These are phyloP conservation scores for Boletus vermiculosoides DNA, from an alignment of 768 basidiomycete species.

Conservation along the genomic window DNA sequence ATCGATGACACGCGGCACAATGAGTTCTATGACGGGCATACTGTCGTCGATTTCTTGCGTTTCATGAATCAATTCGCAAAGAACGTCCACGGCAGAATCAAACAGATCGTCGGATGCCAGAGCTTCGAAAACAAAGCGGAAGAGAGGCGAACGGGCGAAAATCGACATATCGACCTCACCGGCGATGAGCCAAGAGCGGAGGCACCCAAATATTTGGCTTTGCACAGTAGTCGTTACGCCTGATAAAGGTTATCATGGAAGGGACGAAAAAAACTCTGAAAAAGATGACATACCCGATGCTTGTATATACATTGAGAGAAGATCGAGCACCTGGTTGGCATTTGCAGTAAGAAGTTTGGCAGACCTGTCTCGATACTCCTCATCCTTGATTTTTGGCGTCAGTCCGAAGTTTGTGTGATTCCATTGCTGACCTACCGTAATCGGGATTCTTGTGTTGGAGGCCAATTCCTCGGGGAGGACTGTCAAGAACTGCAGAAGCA, in stretches of 20 bases:
- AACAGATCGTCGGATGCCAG: slow-evolving; percentile 85
- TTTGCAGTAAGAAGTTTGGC: slow-evolving; percentile 63
- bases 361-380: slow-evolving; percentile 67
- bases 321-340: slow-evolving; percentile 66
- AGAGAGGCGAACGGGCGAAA: slow-evolving; percentile 75
- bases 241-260: slow-evolving; percentile 33
- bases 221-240: slow-evolving; percentile 83
- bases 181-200: slow-evolving; percentile 84
- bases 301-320: slow-evolving; percentile 85
- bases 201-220: slow-evolving; percentile 75
- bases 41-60: slow-evolving; percentile 97
- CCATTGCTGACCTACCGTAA: slow-evolving; percentile 65
- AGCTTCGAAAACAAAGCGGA: slow-evolving; percentile 81
- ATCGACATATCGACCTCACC: slow-evolving; percentile 72
- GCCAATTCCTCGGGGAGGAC: slow-evolving; percentile 87
- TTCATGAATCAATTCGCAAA: slow-evolving; percentile 96
- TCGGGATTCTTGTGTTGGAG: slow-evolving; percentile 81
- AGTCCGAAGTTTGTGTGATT: slow-evolving; percentile 3
- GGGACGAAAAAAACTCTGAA: not conserved
- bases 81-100: slow-evolving; percentile 86
- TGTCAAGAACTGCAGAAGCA: slow-evolving; percentile 85
- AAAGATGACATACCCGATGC: slow-evolving; percentile 67
- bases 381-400: slow-evolving; percentile 50
- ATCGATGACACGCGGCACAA: slow-evolving; percentile 83
- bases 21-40: slow-evolving; percentile 81